Percentiles rank a stretch among this genome's conserved stretches.
These are phyloP conservation scores for Juglanconis oblonga DNA, from an alignment of 2,329 filamentous ascomycete species.

Conservation along the genomic window DNA sequence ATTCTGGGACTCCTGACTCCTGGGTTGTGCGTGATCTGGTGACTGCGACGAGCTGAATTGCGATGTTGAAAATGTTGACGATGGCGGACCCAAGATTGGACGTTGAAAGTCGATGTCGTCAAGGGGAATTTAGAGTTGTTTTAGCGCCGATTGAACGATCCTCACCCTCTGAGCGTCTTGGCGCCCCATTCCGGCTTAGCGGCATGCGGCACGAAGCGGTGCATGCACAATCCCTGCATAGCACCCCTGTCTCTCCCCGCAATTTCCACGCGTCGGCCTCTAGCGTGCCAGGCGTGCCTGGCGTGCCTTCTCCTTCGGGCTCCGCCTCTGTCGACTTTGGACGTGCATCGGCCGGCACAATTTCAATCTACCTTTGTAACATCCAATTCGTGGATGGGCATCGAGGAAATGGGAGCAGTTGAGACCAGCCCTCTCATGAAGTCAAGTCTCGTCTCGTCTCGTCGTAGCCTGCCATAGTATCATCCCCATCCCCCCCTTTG, in stretches of 20 bases:
- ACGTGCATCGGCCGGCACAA: neutral
- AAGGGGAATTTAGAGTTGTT: neutral
- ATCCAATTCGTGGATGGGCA: no score
- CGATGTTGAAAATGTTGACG: neutral
- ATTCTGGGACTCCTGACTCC: no score
- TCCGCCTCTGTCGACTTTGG: neutral
- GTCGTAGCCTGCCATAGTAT: no score
- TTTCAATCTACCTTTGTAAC: no score
- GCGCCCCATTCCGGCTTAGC: neutral
- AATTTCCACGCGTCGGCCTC: neutral
- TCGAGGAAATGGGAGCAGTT: no score
- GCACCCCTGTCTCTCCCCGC: neutral
- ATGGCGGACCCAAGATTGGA: neutral
- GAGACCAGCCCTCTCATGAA: no score
- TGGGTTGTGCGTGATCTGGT: neutral
- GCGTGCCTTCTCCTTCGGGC: neutral
- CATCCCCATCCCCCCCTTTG: neutral
- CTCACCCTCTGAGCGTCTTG: neutral
- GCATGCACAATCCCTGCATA: neutral
- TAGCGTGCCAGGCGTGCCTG: no score
- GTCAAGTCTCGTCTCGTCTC: no score
- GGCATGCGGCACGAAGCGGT: neutral
- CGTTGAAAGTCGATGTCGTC: neutral
- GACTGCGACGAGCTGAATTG: neutral
- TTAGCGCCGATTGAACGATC: neutral